A percentile compares a stretch with the other conserved stretches of the same genome.
These are phyloP conservation scores for Citrus hindsii DNA, from an alignment of 345 rosid genomes.

Conservation along the genomic window DNA sequence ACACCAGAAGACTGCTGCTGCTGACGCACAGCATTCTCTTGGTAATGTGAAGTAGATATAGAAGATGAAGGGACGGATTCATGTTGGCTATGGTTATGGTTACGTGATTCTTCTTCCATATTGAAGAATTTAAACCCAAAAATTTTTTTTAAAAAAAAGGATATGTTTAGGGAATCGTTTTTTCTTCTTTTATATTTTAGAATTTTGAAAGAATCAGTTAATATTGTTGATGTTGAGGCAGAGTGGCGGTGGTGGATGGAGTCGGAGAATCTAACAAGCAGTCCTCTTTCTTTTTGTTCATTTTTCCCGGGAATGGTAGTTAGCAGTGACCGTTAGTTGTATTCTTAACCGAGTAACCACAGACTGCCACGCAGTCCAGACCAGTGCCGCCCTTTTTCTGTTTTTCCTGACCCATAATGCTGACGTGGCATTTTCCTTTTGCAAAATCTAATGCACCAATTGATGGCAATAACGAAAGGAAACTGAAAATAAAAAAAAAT, in stretches of 20 bases:
- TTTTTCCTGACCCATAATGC: neutral
- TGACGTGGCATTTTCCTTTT: neutral
- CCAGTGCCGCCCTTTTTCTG: neutral
- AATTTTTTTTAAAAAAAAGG: neutral
- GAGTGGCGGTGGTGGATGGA: neutral
- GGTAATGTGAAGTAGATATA: slow-evolving; percentile 11
- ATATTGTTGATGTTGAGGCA: neutral
- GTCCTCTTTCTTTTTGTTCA: neutral
- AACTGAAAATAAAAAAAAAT: no score
- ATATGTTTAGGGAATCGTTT: neutral
- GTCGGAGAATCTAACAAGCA: slow-evolving; percentile 13
- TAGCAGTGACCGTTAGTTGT: slow-evolving; percentile 13
- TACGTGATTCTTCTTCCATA: slow-evolving; percentile 26
- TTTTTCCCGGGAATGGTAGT: slow-evolving; percentile 13
- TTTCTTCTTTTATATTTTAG: neutral
- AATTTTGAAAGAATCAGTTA: neutral
- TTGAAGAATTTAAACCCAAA: neutral
- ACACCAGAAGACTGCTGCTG: slow-evolving; percentile 10
- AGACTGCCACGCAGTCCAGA: neutral
- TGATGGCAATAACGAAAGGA: no score
- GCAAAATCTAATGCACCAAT: no score
- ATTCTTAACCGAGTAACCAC: neutral
- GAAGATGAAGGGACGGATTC: slow-evolving; percentile 5
- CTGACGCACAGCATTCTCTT: slow-evolving; percentile 13
- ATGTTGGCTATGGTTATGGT: neutral